These are phyloP conservation scores for Mycena venus DNA, from an alignment of 768 basidiomycete genomes.

Conservation along the genomic window DNA sequence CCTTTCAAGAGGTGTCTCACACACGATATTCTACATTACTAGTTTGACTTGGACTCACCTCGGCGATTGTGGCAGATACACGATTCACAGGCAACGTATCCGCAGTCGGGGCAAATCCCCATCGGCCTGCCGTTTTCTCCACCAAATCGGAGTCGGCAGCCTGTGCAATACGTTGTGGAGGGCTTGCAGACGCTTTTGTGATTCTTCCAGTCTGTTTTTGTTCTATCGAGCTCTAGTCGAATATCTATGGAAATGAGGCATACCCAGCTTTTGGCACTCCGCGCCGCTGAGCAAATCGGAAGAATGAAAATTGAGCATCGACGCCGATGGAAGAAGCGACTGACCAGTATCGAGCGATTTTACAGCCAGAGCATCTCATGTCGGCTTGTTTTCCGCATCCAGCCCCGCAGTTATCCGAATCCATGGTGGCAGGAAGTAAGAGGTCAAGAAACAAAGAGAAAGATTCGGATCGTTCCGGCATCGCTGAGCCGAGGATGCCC, in stretches of 20 bases:
- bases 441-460: too few species aligned
- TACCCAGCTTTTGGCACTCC: slow-evolving; percentile 15
- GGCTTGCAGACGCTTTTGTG: slow-evolving; percentile 14
- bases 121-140: not conserved
- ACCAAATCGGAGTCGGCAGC: not conserved
- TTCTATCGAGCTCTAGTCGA: not conserved
- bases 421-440: not conserved
- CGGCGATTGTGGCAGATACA: slow-evolving; percentile 12
- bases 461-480: too few species aligned
- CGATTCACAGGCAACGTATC: not conserved
- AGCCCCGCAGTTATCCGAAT: slow-evolving; percentile 5
- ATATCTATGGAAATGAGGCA: not conserved
- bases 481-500: too few species aligned
- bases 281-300: not conserved
- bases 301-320: not conserved
- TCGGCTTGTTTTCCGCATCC: slow-evolving; percentile 8
- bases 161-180: slow-evolving; percentile 16
- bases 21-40: too few species aligned
- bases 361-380: slow-evolving; percentile 9
- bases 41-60: not conserved
- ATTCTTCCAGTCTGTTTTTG: not conserved
- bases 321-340: not conserved
- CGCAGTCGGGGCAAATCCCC: slow-evolving; percentile 7
- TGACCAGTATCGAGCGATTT: slow-evolving; percentile 20
- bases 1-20: not conserved